Conservation (phyloP, 352 stramenopile species). For the Globisporangium uncinulatum region DNA sequence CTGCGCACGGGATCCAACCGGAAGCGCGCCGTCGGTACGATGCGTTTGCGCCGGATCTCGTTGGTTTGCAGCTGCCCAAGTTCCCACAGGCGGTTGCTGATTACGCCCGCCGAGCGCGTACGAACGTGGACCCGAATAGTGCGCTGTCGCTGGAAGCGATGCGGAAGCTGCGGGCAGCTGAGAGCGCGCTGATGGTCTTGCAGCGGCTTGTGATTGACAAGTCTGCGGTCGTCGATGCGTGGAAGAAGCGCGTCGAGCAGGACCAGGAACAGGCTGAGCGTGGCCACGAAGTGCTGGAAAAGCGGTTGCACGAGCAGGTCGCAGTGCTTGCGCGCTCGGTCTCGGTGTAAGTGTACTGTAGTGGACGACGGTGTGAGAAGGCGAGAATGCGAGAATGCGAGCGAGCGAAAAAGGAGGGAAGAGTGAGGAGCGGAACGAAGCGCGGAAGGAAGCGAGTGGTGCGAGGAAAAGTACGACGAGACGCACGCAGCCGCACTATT, state of each 20-base stretch:
- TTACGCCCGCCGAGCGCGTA: conserved; percentile 32
- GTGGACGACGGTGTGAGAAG: too few species aligned
- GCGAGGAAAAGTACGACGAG: too few species aligned
- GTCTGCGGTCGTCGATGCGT: conserved; percentile 74
- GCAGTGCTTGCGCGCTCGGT: conserved; percentile 54
- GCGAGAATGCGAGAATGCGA: too few species aligned
- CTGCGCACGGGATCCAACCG: conserved; percentile 66
- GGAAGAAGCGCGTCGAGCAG: conserved; percentile 59
- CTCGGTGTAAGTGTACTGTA: conserved; percentile 23
- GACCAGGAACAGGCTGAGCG: conserved; percentile 53
- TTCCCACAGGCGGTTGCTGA: conserved; percentile 44
- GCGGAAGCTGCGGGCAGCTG: conserved; percentile 67
- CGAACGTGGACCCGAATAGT: conserved; percentile 29
- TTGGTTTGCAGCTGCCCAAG: conserved; percentile 35
- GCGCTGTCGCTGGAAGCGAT: conserved; percentile 64
- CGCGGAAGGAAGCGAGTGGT: too few species aligned
- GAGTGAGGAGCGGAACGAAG: too few species aligned
- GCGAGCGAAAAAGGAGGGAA: too few species aligned
- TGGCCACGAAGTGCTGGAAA: conserved; percentile 52
- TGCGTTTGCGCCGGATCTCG: conserved; percentile 45
- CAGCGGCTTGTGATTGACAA: conserved; percentile 82
- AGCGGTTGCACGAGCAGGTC: conserved; percentile 63
- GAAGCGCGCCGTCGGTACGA: conserved; percentile 71
- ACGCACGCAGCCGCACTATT: too few species aligned
- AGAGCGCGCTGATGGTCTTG: conserved; percentile 79